Evolutionary conservation across 371 early-diverging fungal genomes (phyloP).

Genomic region (Mortierella sp.): DNA sequence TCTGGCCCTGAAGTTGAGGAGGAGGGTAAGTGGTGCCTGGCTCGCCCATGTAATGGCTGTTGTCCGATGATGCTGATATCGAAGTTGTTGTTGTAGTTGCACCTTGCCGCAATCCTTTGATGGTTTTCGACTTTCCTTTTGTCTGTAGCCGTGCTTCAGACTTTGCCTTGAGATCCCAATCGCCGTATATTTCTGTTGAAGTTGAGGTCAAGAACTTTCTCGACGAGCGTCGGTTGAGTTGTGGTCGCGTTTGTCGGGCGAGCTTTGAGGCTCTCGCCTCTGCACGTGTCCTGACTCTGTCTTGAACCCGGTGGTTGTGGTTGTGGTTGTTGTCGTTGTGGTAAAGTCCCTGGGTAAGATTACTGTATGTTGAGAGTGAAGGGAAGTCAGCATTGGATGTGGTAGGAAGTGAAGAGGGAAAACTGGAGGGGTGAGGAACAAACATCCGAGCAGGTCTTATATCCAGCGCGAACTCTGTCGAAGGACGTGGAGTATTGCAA

Average conservation of each 20-base stretch:
- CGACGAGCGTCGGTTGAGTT: conserved; percentile 27
- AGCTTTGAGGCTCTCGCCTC: conserved; percentile 30
- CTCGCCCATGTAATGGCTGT: conserved; percentile 10
- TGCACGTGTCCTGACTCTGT: conserved; percentile 20
- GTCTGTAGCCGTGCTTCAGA: conserved; percentile 28
- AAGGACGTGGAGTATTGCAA: background rate
- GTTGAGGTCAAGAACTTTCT: conserved; percentile 38
- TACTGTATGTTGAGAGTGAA: background rate
- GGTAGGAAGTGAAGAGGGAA: background rate
- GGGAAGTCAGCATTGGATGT: background rate
- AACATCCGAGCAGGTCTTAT: conserved; percentile 11
- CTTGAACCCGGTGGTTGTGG: background rate
- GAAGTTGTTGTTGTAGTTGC: conserved; percentile 10
- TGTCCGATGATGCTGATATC: background rate
- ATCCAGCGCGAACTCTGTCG: conserved; percentile 6
- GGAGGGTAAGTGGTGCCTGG: background rate
- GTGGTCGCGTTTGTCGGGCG: conserved; percentile 10
- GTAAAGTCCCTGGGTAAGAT: conserved; percentile 5
- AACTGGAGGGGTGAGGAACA: background rate
- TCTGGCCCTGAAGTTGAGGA: background rate
- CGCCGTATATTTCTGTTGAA: conserved; percentile 35
- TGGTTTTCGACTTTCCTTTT: conserved; percentile 20
- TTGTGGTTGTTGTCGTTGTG: background rate
- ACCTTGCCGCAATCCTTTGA: conserved; percentile 5
- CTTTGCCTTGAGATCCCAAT: conserved; percentile 45